These are phyloP conservation scores for Corrigiola litoralis DNA, from an alignment of 179 eudicot species.

Conservation along the genomic window DNA sequence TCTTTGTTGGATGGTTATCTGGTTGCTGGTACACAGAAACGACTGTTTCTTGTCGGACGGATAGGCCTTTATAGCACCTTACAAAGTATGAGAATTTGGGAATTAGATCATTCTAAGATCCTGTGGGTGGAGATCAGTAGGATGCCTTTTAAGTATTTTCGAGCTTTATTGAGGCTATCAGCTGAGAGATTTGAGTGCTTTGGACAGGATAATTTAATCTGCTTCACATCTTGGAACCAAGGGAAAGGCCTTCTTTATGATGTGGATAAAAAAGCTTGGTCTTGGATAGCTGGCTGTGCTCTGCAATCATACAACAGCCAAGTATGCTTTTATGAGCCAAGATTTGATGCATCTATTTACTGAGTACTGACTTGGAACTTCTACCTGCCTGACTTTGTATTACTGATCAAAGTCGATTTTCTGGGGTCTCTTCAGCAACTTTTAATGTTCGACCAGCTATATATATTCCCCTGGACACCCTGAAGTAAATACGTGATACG, in stretches of 20 bases:
- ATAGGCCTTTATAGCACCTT: conserved; percentile 86
- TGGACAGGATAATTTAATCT: conserved; percentile 86
- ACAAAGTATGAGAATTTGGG: conserved; percentile 97
- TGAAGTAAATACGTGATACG: too few species aligned
- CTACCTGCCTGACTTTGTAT: background rate
- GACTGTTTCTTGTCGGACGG: conserved; percentile 87
- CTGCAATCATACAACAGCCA: conserved; percentile 86
- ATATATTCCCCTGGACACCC: background rate
- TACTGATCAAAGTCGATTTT: conserved; percentile 1
- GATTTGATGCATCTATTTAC: conserved; percentile 80
- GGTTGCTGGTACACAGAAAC: conserved; percentile 82
- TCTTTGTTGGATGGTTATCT: conserved; percentile 89
- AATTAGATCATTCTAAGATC: conserved; percentile 71
- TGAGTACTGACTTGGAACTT: conserved; percentile 38
- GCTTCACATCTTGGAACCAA: conserved; percentile 97
- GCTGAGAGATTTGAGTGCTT: conserved; percentile 97
- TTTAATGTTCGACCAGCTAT: background rate
- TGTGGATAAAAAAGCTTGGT: conserved; percentile 89
- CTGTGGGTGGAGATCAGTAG: conserved; percentile 82
- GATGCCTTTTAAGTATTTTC: conserved; percentile 84
- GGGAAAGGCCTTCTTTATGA: conserved; percentile 90
- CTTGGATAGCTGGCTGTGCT: conserved; percentile 97
- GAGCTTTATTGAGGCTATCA: conserved; percentile 77
- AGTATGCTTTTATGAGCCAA: conserved; percentile 94
- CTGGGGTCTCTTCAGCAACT: background rate